Evolutionary conservation across 2,329 filamentous ascomycete species (phyloP), one percentile per base, ranked within the genome.

Genomic region (Paramyrothecium sp.): DNA sequence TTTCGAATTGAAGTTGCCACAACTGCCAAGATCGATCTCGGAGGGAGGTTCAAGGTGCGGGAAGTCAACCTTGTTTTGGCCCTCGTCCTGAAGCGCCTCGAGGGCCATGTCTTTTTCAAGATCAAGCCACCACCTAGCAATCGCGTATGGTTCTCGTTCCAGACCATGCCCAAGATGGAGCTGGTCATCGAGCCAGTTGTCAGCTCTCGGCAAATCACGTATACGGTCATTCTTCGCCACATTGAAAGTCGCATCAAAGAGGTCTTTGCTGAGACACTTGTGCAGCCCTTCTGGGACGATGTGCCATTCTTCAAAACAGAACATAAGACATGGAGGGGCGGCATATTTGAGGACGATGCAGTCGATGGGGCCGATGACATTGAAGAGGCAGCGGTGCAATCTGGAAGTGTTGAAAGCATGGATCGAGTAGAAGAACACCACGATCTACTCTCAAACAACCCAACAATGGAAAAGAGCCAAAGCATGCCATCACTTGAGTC

Each of bases 41-140:
- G 95, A 2, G 78, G 88, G 48, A 86, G 93, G 2, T 96, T 98
- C 78, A 97, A 97, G 70, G 85, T 90, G 5, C 82, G 94, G 62
- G 92, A 97, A 71, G 92, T 98, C 52, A 92, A 94, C 60, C 81
- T 99, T 53, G 83, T 97, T 11, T 82, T 99, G 38, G 92, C 95
- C 3, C 91, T 92, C 3, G 89, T 95, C 1, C 73, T 97, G 56
- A 93, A 91, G 70, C 90, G 88, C 65, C 78, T 98, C 2, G 91
- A 96, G 66, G 95, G 95, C 0, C 94, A 96, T 66, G 75, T 91
- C 50, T 76, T 97, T 30, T 81, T 97, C 67, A 90, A 92, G 67
- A 88, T 98, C 72, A 99, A 99, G 72, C 91, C 95, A 7, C 92
- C 94, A 17, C 95, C 95, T 1, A 97, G 92, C 73, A 99, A 99